phyloP scores from a whole-genome alignment of 2,329 filamentous ascomycete genomes.

The Aspergillus niger region DNA sequence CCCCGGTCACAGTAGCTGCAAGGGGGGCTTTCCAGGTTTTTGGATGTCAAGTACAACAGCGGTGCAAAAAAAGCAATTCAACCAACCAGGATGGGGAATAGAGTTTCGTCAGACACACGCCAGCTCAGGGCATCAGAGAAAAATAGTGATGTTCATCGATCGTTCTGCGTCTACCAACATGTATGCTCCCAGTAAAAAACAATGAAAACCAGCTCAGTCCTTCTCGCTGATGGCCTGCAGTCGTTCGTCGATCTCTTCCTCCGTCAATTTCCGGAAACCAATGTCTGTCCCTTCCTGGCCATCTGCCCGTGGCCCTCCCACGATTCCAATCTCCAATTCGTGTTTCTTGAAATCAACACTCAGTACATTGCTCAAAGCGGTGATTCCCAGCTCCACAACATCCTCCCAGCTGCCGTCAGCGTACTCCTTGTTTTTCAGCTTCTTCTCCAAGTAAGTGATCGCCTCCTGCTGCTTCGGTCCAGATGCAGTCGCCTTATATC shows the following conservation, averaged over 20 bases:
- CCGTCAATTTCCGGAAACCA: conserved; percentile 83
- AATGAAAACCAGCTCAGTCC: conserved; percentile 61
- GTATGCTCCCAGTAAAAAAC: conserved; percentile 17
- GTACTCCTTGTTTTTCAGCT: conserved; percentile 97
- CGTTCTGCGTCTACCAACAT: conserved; percentile 25
- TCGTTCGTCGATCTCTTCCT: conserved; percentile 97
- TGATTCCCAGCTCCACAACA: conserved; percentile 94
- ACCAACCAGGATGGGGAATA: not conserved
- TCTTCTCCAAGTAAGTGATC: conserved; percentile 98
- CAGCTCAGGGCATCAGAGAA: conserved; percentile 10
- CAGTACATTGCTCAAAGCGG: conserved; percentile 89
- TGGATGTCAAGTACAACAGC: not conserved
- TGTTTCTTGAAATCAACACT: conserved; percentile 99
- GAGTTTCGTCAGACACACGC: conserved; percentile 3
- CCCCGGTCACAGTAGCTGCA: conserved; percentile 1
- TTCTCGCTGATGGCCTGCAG: conserved; percentile 98
- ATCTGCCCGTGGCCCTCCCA: conserved; percentile 80
- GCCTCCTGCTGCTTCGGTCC: conserved; percentile 99
- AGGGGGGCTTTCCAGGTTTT: conserved; percentile 13
- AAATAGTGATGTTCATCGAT: conserved; percentile 23
- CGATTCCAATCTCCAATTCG: conserved; percentile 96
- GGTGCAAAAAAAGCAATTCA: conserved; percentile 13
- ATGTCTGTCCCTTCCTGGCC: conserved; percentile 79
- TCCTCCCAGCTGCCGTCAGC: conserved; percentile 95
- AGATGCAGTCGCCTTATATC: conserved; percentile 96